These are phyloP conservation scores for Litsea cubeba DNA, from an alignment of 164 flowering plant genomes.

Conservation along the genomic window DNA sequence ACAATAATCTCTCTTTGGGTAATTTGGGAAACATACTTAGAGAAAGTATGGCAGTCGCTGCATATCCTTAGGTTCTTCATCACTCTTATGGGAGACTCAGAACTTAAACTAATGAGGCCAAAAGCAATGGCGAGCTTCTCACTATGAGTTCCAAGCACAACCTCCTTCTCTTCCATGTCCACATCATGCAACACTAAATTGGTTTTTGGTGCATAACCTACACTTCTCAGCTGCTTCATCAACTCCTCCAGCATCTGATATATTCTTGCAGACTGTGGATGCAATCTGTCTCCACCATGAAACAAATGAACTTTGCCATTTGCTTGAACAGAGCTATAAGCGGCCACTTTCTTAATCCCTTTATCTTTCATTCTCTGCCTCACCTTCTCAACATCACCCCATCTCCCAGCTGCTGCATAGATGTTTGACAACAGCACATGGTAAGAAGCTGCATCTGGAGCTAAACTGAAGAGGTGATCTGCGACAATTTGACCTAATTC, in stretches of 20 bases:
- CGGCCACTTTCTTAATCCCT: conserved; percentile 7
- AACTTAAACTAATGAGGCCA: neutral
- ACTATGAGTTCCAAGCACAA: conserved; percentile 4
- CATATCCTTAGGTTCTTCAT: conserved; percentile 9
- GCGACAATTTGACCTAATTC: conserved; percentile 10
- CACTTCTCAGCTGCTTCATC: neutral
- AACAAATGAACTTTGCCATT: conserved; percentile 8
- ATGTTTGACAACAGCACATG: conserved; percentile 13
- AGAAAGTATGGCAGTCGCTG: conserved; percentile 10
- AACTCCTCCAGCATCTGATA: conserved; percentile 8
- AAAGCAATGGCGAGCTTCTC: conserved; percentile 15
- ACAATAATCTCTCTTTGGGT: conserved; percentile 3
- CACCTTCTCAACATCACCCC: conserved; percentile 16
- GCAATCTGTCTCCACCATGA: conserved; percentile 5
- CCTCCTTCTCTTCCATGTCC: conserved; percentile 10
- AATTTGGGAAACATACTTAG: neutral
- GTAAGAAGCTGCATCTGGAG: conserved; percentile 7
- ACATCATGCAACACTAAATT: conserved; percentile 6
- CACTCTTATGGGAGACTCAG: neutral
- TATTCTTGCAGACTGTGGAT: conserved; percentile 7
- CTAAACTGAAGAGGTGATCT: conserved; percentile 7
- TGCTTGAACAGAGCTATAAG: conserved; percentile 11
- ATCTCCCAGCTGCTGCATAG: conserved; percentile 15
- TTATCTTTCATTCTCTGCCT: conserved; percentile 9
- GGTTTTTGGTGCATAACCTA: conserved; percentile 3